Conservation (phyloP, 768 basidiomycete genomes). For the Lactarius indigo region DNA sequence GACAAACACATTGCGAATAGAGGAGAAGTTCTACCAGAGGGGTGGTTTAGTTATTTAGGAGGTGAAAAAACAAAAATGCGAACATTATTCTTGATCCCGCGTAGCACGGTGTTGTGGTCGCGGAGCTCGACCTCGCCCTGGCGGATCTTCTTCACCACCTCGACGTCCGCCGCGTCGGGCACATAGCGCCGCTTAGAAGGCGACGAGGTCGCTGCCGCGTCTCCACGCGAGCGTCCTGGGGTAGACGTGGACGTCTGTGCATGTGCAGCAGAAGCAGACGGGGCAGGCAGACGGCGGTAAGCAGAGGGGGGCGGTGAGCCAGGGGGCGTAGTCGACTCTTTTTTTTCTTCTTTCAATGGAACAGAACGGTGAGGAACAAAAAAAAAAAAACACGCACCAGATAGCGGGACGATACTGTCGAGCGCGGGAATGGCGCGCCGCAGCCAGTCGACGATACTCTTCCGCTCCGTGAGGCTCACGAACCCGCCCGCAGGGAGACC, state of each 20-base stretch:
- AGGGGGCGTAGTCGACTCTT: conserved; percentile 58
- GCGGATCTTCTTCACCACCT: conserved; percentile 82
- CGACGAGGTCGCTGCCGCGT: conserved; percentile 26
- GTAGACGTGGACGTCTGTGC: conserved; percentile 22
- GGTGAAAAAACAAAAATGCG: conserved; percentile 31
- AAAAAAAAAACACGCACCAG: conserved; percentile 35
- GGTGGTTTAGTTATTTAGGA: too few relatives aligned
- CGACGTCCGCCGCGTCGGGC: conserved; percentile 71
- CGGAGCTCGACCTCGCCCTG: conserved; percentile 73
- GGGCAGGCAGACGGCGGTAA: conserved; percentile 10
- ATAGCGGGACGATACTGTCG: conserved; percentile 47
- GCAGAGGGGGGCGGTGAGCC: conserved; percentile 43
- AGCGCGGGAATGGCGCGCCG: conserved; percentile 53
- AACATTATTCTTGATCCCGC: conserved; percentile 82
- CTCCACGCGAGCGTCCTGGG: conserved; percentile 23
- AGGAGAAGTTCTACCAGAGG: conserved; percentile 75
- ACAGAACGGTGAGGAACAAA: not conserved
- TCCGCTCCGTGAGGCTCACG: conserved; percentile 85
- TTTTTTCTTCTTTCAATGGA: not conserved
- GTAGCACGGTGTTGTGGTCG: conserved; percentile 78
- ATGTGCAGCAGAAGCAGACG: conserved; percentile 25
- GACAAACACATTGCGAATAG: conserved; percentile 57
- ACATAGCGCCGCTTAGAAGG: conserved; percentile 76
- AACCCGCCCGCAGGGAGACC: conserved; percentile 64
- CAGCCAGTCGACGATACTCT: conserved; percentile 82